These are phyloP conservation scores for Dactylellina drechsleri DNA, from an alignment of 2,329 filamentous ascomycete genomes.

Conservation along the genomic window DNA sequence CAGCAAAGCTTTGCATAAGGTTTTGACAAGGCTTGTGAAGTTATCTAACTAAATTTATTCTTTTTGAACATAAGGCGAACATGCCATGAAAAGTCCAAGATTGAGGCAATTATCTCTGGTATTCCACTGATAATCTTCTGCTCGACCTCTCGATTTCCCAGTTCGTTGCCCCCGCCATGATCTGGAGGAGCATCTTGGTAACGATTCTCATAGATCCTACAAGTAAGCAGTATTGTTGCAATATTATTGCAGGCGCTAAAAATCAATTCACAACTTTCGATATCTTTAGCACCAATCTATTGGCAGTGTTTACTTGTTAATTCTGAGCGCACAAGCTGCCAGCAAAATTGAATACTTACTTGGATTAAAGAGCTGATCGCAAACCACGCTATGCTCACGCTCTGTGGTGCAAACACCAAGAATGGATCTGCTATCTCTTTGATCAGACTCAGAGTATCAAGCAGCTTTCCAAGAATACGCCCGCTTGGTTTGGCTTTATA, in stretches of 20 bases:
- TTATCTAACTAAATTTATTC: conserved; percentile 48
- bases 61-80: conserved; percentile 41
- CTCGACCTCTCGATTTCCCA: conserved; percentile 40
- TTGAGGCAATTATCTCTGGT: conserved; percentile 39
- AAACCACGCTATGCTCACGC: conserved; percentile 50
- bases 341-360: conserved; percentile 1
- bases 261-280: conserved; percentile 50
- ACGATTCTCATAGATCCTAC: conserved; percentile 44
- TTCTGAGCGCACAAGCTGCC: background rate
- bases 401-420: conserved; percentile 42
- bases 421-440: conserved; percentile 47
- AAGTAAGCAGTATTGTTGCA: conserved; percentile 37
- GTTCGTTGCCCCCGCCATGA: conserved; percentile 3
- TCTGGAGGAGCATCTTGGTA: conserved; percentile 29
- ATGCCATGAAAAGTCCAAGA: conserved; percentile 52
- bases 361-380: conserved; percentile 42
- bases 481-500: conserved; percentile 35
- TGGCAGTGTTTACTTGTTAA: background rate
- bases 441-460: conserved; percentile 32
- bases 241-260: conserved; percentile 48
- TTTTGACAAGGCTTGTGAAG: background rate
- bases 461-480: conserved; percentile 21
- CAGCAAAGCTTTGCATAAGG: background rate
- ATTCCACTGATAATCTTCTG: conserved; percentile 45
- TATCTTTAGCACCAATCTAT: conserved; percentile 40